phyloP scores from a whole-genome alignment of 2,329 filamentous ascomycete genomes.

The Xenosphaeropsis pyriputrescens region DNA sequence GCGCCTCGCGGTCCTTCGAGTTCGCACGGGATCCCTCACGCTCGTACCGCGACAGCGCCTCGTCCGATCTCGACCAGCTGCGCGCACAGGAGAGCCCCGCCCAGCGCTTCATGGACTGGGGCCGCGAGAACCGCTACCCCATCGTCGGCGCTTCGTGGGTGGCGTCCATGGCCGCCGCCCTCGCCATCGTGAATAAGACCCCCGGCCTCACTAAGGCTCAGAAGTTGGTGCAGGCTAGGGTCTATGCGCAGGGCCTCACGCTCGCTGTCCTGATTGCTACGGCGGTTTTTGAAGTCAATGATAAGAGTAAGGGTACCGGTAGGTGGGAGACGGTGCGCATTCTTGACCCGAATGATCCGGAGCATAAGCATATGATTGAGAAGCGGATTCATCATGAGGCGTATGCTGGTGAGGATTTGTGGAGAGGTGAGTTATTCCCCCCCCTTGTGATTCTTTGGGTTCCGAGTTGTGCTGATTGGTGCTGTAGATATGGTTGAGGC shows the following conservation, averaged over 20 bases:
- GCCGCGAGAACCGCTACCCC: slow-evolving; percentile 51
- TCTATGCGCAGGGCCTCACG: slow-evolving; percentile 61
- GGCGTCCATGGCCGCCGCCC: slow-evolving; percentile 45
- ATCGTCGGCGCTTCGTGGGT: slow-evolving; percentile 56
- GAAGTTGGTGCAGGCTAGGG: slow-evolving; percentile 62
- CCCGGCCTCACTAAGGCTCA: slow-evolving; percentile 46
- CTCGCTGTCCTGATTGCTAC: slow-evolving; percentile 51
- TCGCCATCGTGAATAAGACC: slow-evolving; percentile 48
- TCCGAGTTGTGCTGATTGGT: slow-evolving; percentile 6
- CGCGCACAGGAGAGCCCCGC: slow-evolving; percentile 28
- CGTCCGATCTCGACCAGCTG: slow-evolving; percentile 6
- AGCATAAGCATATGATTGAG: slow-evolving; percentile 72
- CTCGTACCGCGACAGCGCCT: slow-evolving; percentile 20
- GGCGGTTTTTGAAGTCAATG: slow-evolving; percentile 55
- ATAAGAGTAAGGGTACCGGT: slow-evolving; percentile 61
- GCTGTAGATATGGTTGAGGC: slow-evolving; percentile 63
- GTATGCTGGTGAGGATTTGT: slow-evolving; percentile 81
- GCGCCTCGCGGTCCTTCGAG: slow-evolving; percentile 58
- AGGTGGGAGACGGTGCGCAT: slow-evolving; percentile 78
- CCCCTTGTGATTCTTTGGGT: neutral
- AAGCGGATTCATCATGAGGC: slow-evolving; percentile 79
- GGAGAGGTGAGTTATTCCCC: slow-evolving; percentile 57
- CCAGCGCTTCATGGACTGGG: slow-evolving; percentile 57
- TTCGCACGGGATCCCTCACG: slow-evolving; percentile 21
- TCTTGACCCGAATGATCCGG: slow-evolving; percentile 65